phyloP scores from a whole-genome alignment of 768 basidiomycete genomes.

The Leccinellum luteum region DNA sequence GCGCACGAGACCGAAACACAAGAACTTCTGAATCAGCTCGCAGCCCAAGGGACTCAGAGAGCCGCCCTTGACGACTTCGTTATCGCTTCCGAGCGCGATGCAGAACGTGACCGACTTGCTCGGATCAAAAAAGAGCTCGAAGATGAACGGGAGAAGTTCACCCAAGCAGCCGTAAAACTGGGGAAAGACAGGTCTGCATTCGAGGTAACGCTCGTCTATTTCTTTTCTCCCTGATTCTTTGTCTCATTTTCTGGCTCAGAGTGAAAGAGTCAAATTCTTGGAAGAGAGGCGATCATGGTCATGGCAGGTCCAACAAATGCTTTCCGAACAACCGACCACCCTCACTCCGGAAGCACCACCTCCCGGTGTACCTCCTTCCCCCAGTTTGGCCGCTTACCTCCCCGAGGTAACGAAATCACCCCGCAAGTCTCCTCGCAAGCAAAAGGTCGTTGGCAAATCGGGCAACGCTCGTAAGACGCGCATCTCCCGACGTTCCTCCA shows the following conservation, averaged over 20 bases:
- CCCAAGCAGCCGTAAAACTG: slow-evolving; percentile 59
- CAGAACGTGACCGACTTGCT: slow-evolving; percentile 53
- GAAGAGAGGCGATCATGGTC: slow-evolving; percentile 77
- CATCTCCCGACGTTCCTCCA: slow-evolving; percentile 47
- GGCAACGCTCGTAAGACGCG: slow-evolving; percentile 42
- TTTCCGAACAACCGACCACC: slow-evolving; percentile 53
- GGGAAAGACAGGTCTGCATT: slow-evolving; percentile 62
- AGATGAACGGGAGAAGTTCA: slow-evolving; percentile 60
- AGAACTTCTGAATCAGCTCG: slow-evolving; percentile 55
- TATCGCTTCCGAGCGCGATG: slow-evolving; percentile 50
- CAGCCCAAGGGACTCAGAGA: slow-evolving; percentile 36
- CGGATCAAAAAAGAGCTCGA: slow-evolving; percentile 57
- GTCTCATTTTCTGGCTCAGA: slow-evolving; percentile 37
- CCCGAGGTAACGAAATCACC: slow-evolving; percentile 39
- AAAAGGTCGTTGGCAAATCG: slow-evolving; percentile 46
- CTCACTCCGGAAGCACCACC: slow-evolving; percentile 23
- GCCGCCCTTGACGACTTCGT: slow-evolving; percentile 46
- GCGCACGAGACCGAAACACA: slow-evolving; percentile 45
- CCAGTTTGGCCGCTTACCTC: slow-evolving; percentile 22
- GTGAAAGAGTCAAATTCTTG: slow-evolving; percentile 54
- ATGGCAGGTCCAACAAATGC: slow-evolving; percentile 68
- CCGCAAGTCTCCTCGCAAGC: slow-evolving; percentile 45
- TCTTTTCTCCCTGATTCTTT: background rate
- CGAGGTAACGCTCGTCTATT: slow-evolving; percentile 48
- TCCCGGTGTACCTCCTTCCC: slow-evolving; percentile 10